Evolutionary conservation across 2,329 filamentous ascomycete species (phyloP), one percentile per base, ranked within the genome.

Genomic region (Davidsoniella eucalypti): DNA sequence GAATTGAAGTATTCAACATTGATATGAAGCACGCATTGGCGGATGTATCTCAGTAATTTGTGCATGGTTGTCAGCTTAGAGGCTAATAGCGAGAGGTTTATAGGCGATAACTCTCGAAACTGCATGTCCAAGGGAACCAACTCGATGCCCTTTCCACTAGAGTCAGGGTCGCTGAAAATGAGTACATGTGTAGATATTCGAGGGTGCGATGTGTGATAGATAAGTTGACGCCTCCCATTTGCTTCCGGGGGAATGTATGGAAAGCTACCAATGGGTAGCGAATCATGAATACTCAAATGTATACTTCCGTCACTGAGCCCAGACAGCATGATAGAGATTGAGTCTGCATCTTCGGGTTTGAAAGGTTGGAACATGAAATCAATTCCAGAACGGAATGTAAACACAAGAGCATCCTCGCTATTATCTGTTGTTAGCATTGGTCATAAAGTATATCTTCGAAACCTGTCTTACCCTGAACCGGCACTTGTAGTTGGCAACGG

Each of bases 1-100:
- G 85, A 81, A 36, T 84, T 82, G 58, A 84, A 84, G 77, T 85
- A 94, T 61, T 94, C 88, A 2, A 79, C 73, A 21, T 80, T 69
- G 67, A 95, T 84, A 56, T 90, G 84, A 33, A 76, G 71, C 55
- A 92, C 78, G 0, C 84, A 80, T 61, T 94, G 86, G 51, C 78
- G 79, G 42, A 94, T 73, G 60, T 98, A 96, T 45, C 87, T 74
- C 6, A 95, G 67, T 10, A 96, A 65, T 55, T 92, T 94, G 58
- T 94, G 86, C 14, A 96, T 65, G 41, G 86, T 84, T 0, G 88
- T 93, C 4, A 87, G 82, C 58, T 93, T 94, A 14, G 83, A 87
- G 0, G 88, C 83, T 10, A 96, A 71, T 4, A 94, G 71, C 25
- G 88, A 85, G 2, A 96, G 68, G 59, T 93, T 85, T 51, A 87